Percentiles rank a stretch among this genome's conserved stretches.
Evolutionary conservation across 192 early-diverging fungal genomes (phyloP).

Genomic region (Funneliformis mosseae): DNA sequence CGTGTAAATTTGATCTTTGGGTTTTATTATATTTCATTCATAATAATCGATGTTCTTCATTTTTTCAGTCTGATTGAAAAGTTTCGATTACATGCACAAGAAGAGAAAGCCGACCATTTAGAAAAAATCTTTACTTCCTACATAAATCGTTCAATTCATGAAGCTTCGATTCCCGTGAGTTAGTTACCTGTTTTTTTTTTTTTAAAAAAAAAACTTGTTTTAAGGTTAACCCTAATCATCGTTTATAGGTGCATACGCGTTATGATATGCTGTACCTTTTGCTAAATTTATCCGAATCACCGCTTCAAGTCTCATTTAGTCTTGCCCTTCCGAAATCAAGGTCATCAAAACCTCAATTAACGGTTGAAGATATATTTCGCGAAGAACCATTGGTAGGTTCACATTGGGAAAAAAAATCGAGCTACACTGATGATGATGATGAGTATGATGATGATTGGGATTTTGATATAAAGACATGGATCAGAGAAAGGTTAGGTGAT

Average conservation of each 20-base stretch:
- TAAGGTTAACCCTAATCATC: neutral
- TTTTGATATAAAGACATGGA: conserved; percentile 28
- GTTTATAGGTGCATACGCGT: neutral
- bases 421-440: conserved; percentile 16
- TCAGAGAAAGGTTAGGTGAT: conserved; percentile 14
- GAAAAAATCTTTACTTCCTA: neutral
- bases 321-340: neutral
- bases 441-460: conserved; percentile 37
- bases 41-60: neutral
- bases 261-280: neutral
- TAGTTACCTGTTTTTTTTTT: neutral
- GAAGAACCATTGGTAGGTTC: conserved; percentile 42
- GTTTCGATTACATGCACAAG: conserved; percentile 18
- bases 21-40: neutral
- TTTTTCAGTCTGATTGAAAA: neutral
- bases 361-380: conserved; percentile 27
- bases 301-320: neutral
- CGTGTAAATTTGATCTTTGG: neutral
- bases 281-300: conserved; percentile 8
- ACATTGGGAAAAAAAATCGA: conserved; percentile 37
- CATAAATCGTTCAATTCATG: neutral
- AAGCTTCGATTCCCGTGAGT: conserved; percentile 1
- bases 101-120: neutral
- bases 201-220: neutral
- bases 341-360: neutral